Base-by-base conservation (phyloP, 192 early-diverging fungal species). In the Paraglomus brasilianum region DNA sequence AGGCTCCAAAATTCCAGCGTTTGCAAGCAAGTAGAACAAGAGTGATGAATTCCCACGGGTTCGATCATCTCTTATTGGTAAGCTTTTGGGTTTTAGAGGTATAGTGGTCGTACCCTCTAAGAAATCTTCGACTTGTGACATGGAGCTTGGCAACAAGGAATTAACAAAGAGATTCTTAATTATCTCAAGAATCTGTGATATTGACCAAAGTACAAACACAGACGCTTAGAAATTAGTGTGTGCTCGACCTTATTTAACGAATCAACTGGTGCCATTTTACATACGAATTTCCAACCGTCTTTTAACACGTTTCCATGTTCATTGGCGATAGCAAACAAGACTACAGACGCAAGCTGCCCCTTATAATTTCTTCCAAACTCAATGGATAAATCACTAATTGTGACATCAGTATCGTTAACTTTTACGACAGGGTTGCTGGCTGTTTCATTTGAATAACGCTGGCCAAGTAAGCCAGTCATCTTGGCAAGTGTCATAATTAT, bases 301-400 rank as follows among this genome's bases (percentile, higher is more conserved):
- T 78, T 83, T 74, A 99, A 51, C 69, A 83, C 65, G 50, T 89
- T 87, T 39, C 88, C 81, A 78, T 88, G 80, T 75, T 93, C 80
- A 44, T 73, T 77, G 47, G 83, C 81, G 50, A 94, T 80, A 30
- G 85, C 88, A 77, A 97, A 92, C 65, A 94, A 81, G n/a, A 96
- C 81, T 6, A 95, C 90, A 47, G 92, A 83, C 5, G 93, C 94
- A 55, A 96, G 79, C 78, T 98, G 95, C n/a, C 89, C 91, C 47
- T 89, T 87, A 69, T 91, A 92, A 69, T 91, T 92, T 43, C 86
- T 81, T 60, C 96, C 96, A 84, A 99, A 91, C 44, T 94, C 91
- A 19, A 95, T 85, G 0, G 89, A 82, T 47, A 85, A 70, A 42
- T 87, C 80, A 13, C 88, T 88, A 13, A 93, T 75, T 5, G 81